A percentile compares a stretch with the other conserved stretches of the same genome.
Conservation (phyloP, 2,329 filamentous ascomycete genomes). For the Penicillium sclerotiorum region DNA sequence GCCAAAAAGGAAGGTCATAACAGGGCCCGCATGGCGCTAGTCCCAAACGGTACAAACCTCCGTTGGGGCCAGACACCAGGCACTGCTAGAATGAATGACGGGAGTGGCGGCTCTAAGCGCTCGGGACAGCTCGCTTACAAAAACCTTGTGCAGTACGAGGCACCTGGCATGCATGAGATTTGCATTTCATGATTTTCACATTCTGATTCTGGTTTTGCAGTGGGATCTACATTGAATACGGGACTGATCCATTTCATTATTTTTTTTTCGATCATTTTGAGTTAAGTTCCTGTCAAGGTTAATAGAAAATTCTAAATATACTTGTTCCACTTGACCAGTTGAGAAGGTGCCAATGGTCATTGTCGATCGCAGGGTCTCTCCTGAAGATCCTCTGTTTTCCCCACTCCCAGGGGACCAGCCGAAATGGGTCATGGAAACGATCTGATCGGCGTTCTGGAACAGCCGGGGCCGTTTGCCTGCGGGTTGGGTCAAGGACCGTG, state of each 20-base stretch:
- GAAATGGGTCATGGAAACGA: conserved; percentile 7
- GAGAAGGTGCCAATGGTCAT: conserved; percentile 6
- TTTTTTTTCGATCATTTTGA: no score
- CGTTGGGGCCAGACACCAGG: conserved; percentile 16
- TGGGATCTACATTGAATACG: no score
- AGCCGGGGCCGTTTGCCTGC: conserved; percentile 11
- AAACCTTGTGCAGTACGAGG: conserved; percentile 8
- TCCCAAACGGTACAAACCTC: conserved; percentile 13
- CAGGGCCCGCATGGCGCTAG: conserved; percentile 10
- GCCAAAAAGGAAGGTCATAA: conserved; percentile 29
- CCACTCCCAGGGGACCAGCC: no score
- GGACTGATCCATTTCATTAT: no score
- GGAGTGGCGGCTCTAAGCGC: conserved; percentile 25
- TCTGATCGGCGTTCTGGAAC: conserved; percentile 30
- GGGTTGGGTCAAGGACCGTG: conserved; percentile 11
- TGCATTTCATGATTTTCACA: no score
- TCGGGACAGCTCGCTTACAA: conserved; percentile 25
- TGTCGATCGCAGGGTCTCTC: conserved; percentile 16
- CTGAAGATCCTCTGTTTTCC: conserved; percentile 26
- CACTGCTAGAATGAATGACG: conserved; percentile 7
- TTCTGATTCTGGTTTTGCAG: no score
- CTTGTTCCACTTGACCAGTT: background rate
- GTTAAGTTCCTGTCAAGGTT: no score
- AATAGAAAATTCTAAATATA: background rate
- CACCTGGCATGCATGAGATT: background rate